phyloP scores from a whole-genome alignment of 1,284 basidiomycete genomes.

The Trametes sp. region DNA sequence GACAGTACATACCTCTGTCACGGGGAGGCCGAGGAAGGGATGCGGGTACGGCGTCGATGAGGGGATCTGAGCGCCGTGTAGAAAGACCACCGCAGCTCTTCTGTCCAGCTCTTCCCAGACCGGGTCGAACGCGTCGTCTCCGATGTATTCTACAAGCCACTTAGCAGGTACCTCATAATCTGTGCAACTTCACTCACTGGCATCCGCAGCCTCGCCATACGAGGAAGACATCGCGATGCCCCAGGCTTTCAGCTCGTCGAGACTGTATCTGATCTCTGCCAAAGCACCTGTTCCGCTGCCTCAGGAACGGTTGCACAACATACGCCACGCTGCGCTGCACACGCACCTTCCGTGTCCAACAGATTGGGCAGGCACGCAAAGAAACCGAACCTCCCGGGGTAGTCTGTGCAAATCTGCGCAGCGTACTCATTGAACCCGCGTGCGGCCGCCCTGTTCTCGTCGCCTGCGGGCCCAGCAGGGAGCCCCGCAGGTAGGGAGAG shows the following conservation, averaged over 20 bases:
- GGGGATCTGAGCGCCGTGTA: constrained; percentile 72
- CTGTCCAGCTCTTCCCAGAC: constrained; percentile 72
- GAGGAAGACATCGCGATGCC: constrained; percentile 70
- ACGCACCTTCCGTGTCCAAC: constrained; percentile 62
- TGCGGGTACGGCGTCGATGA: constrained; percentile 70
- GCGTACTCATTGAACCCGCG: constrained; percentile 57
- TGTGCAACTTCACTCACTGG: constrained; percentile 33
- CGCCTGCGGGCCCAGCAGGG: constrained; percentile 50
- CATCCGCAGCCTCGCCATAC: constrained; percentile 54
- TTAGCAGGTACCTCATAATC: neutral
- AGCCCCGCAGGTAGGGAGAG: constrained; percentile 68
- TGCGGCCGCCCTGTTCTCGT: constrained; percentile 51
- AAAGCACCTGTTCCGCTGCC: constrained; percentile 52
- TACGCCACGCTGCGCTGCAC: no score
- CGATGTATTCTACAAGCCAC: constrained; percentile 62
- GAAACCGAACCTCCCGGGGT: constrained; percentile 69
- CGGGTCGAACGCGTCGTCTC: constrained; percentile 64
- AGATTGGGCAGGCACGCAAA: constrained; percentile 69
- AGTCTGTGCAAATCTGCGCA: constrained; percentile 52
- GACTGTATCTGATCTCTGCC: constrained; percentile 60
- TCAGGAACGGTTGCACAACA: neutral
- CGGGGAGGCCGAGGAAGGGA: constrained; percentile 66
- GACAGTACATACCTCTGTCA: constrained; percentile 60
- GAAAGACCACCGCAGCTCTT: constrained; percentile 65
- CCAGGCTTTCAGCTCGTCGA: constrained; percentile 65